Evolutionary conservation across 257 asterid species (phyloP).

Genomic region (Solanum megistacrolobum): DNA sequence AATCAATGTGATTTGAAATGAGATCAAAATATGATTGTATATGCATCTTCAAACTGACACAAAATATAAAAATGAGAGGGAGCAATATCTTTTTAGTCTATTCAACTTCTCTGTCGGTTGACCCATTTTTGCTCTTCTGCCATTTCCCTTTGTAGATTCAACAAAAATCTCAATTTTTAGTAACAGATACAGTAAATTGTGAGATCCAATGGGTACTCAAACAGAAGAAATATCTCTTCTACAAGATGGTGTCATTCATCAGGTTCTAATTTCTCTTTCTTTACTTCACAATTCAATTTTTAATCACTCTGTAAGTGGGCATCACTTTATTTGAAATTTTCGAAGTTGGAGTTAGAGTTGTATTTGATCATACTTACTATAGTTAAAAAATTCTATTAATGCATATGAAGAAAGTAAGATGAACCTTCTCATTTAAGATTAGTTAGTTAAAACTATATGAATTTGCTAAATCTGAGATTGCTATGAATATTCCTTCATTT

Average conservation of each 20-base stretch:
- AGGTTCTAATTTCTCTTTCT: constrained; percentile 23
- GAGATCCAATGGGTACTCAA: constrained; percentile 37
- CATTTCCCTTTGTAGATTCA: background rate
- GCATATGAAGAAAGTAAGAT: background rate
- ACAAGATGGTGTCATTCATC: constrained; percentile 39
- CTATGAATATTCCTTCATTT: background rate
- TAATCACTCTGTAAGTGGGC: background rate
- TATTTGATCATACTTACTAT: background rate
- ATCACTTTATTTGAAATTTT: background rate
- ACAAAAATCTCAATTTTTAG: background rate
- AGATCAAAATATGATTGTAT: background rate
- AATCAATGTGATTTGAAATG: background rate
- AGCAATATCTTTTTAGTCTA: background rate
- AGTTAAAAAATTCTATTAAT: background rate
- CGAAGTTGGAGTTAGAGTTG: background rate
- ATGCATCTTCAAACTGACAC: background rate
- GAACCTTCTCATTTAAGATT: background rate
- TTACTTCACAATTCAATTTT: background rate
- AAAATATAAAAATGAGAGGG: background rate
- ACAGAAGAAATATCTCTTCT: constrained; percentile 52
- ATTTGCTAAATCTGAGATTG: background rate
- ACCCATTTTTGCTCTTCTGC: background rate
- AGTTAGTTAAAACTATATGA: background rate
- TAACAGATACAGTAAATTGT: background rate
- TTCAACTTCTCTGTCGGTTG: background rate